phyloP scores from a whole-genome alignment of 257 asterid genomes.

The Ilex asprella region DNA sequence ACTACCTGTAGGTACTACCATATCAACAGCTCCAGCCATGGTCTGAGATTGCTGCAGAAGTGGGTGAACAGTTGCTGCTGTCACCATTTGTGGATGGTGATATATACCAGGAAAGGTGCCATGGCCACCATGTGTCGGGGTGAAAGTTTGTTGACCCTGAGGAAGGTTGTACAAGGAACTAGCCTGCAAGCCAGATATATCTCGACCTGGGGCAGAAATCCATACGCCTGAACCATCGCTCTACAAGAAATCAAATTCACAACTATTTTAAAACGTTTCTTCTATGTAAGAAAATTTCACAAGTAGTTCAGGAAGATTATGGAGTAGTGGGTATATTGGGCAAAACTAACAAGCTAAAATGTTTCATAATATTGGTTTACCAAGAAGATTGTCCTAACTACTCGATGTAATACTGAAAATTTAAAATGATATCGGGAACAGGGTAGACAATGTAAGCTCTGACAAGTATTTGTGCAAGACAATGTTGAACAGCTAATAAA shows the following conservation, averaged over 20 bases:
- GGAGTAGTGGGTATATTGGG: too few species aligned
- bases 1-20: slow-evolving; percentile 60
- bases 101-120: slow-evolving; percentile 66
- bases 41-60: slow-evolving; percentile 81
- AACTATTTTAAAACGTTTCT: not conserved
- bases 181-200: slow-evolving; percentile 61
- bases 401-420: too few species aligned
- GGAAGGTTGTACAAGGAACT: slow-evolving; percentile 80
- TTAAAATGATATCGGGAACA: too few species aligned
- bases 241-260: slow-evolving; percentile 31
- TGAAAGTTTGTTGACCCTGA: slow-evolving; percentile 69
- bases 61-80: slow-evolving; percentile 60
- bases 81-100: slow-evolving; percentile 74
- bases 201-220: slow-evolving; percentile 61
- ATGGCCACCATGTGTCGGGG: slow-evolving; percentile 71
- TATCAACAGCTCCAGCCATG: slow-evolving; percentile 59
- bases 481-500: too few species aligned
- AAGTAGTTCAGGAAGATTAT: not conserved
- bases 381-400: too few species aligned
- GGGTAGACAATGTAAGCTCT: too few species aligned
- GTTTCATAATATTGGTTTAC: too few species aligned
- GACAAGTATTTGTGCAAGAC: too few species aligned
- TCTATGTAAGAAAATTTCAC: not conserved
- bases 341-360: too few species aligned
- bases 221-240: slow-evolving; percentile 78